Evolutionary conservation across 306 rosid genomes (phyloP).

Genomic region (Dryas drummondii): DNA sequence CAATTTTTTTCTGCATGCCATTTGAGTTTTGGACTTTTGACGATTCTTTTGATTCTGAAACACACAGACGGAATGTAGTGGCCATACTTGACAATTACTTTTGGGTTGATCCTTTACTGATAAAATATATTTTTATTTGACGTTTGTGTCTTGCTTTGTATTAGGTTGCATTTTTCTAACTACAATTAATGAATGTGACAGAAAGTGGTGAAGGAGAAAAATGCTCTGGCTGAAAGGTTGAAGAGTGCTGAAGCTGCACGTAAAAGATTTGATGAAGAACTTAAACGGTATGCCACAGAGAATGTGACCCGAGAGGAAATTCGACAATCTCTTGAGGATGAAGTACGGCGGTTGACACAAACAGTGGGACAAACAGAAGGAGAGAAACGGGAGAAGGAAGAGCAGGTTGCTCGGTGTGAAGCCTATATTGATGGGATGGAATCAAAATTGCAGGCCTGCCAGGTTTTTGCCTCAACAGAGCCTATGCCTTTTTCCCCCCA

Average conservation of each 20-base stretch:
- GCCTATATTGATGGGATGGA: slow-evolving; percentile 98
- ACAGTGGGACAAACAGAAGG: slow-evolving; percentile 97
- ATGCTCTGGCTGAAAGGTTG: slow-evolving; percentile 89
- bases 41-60: background rate
- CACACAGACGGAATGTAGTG: background rate
- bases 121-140: background rate
- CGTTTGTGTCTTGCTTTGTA: background rate
- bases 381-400: slow-evolving; percentile 94
- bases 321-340: slow-evolving; percentile 93
- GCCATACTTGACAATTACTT: background rate
- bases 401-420: slow-evolving; percentile 94
- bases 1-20: background rate
- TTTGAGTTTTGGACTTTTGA: background rate
- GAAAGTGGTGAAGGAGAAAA: slow-evolving; percentile 96
- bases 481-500: slow-evolving; percentile 11
- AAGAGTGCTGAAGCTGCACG: slow-evolving; percentile 95
- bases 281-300: slow-evolving; percentile 88
- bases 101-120: background rate
- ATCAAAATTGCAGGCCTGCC: slow-evolving; percentile 92
- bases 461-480: slow-evolving; percentile 52
- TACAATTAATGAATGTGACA: slow-evolving; percentile 39
- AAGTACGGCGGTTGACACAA: slow-evolving; percentile 81
- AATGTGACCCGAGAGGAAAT: slow-evolving; percentile 90
- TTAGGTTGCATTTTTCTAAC: slow-evolving; percentile 3
- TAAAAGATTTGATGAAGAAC: slow-evolving; percentile 95